Conservation (phyloP, 75 land plant genomes). For the Pinus tabuliformis region DNA sequence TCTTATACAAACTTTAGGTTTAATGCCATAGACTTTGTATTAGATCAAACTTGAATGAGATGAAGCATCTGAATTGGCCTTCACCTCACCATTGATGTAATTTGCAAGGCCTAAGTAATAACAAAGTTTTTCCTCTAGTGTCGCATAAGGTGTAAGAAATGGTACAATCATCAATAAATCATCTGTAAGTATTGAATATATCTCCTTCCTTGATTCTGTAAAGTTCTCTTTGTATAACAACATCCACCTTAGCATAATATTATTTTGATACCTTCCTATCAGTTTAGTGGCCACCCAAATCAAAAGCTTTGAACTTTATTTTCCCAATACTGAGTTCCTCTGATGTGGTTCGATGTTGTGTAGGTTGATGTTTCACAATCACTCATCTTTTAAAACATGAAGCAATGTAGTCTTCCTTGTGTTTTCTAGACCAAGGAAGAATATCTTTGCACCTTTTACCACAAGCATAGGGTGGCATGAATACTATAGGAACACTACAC, state of each 20-base stretch:
- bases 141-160: constrained; percentile 70
- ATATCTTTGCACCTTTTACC: constrained; percentile 74
- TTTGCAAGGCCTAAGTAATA: constrained; percentile 55
- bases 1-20: too few species aligned
- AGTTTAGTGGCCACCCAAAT: constrained; percentile 69
- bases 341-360: constrained; percentile 61
- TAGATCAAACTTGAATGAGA: too few species aligned
- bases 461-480: constrained; percentile 67
- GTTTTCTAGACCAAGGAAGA: constrained; percentile 73
- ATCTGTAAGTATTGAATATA: constrained; percentile 79
- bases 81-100: constrained; percentile 82
- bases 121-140: constrained; percentile 70
- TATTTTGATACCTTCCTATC: constrained; percentile 76
- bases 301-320: constrained; percentile 73
- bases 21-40: too few species aligned
- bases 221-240: constrained; percentile 75
- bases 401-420: constrained; percentile 81
- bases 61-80: constrained; percentile 23
- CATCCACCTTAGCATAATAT: constrained; percentile 80
- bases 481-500: constrained; percentile 72
- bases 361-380: constrained; percentile 30
- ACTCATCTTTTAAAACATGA: constrained; percentile 76
- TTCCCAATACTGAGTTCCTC: constrained; percentile 68
- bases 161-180: constrained; percentile 64
- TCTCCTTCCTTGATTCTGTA: constrained; percentile 76